Base-by-base conservation (phyloP, 441 rosid genomes). In the Erodium chrysanthum region DNA sequence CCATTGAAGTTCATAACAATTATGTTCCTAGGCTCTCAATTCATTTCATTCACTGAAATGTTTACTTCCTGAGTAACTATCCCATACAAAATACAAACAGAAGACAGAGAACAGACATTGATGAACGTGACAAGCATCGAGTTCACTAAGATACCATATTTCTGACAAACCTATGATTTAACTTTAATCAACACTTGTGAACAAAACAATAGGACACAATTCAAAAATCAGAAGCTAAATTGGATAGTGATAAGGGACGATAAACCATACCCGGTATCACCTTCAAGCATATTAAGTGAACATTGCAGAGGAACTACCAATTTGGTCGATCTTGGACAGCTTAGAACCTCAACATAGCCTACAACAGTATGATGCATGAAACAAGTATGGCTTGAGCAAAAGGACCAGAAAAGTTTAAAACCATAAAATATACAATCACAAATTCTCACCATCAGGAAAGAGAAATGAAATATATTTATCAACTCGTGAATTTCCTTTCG, bases 271-370 rank as follows among this genome's bases (percentile, higher is more conserved):
- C 97, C 96, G 0, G 95, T 93, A 78, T 89, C 98, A 74, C 98
- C 98, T 84, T 90, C 91, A 73, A 90, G 91, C 90, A 93, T 90
- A 79, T 93, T 88, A 66, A 87, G 84, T 6, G 97, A 90, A 77
- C 98, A 88, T 20, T 75, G 80, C 61, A 93, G 67, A 0, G 86
- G 83, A 80, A 93, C 74, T 74, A 79, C 75, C 71, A 93, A 71
- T 35, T 84, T 85, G 68, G 73, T 72, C 2, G 89, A 78, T 46
- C 60, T 73, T 58, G 83, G 86, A 75, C 79, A 82, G 60, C 80
- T 78, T 17, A 75, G 83, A 56, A 76, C 76, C 62, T 77, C 71
- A 68, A 50, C 48, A 61, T 74, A 83, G 73, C 79, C 97, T 87
- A 71, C 2, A 74, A 66, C 35, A 31, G 35, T 1, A 31, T 1